Base-by-base conservation (phyloP, 768 basidiomycete genomes). In the Leucogyrophana mollusca region DNA sequence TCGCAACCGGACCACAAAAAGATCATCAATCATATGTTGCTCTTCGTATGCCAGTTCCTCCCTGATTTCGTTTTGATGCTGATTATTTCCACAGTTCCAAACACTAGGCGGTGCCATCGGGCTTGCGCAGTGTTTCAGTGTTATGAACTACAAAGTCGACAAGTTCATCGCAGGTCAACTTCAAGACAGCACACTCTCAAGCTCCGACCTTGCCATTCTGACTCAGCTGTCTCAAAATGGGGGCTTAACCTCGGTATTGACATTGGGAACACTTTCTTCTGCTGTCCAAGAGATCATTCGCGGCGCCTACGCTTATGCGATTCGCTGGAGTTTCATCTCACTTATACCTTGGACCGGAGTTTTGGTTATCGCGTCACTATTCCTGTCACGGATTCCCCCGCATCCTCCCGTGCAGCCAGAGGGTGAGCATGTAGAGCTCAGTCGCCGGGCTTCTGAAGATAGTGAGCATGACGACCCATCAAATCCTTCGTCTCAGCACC, bases 81-180 rank as follows among this genome's bases (percentile, higher is more conserved):
- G 14, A 7, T 9, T 13, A 3, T 0, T 3, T 0, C 5, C 13
- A n/a, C 51, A 79, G 76, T 74, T 72, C 61, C 69, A 73, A 14
- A 59, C 72, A 1, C 59, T 78, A 32, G 78, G 78, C n/a, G 78
- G 78, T 7, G 78, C 76, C 1, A 55, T 77, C 32, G 77, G 79
- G 18, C 70, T 80, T 32, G 76, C 79, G 0, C 79, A 80, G 51
- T 78, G 77, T 42, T 68, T 70, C 34, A 73, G 78, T 8, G 62
- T 80, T 17, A 66, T 79, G 44, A 69, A 70, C 50, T 59, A 66
- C 30, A 75, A 69, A 57, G 76, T 75, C 23, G 57, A 58, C 23
- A 17, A 54, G 17, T 65, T 64, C 43, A 58, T 79, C 50, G 23
- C 49, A 11, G 36, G 53, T 18, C 53, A 50, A 10, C 49, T 66